These are phyloP conservation scores for Saturnispora serradocipensis DNA, from an alignment of 805 yeast genomes.

Conservation along the genomic window DNA sequence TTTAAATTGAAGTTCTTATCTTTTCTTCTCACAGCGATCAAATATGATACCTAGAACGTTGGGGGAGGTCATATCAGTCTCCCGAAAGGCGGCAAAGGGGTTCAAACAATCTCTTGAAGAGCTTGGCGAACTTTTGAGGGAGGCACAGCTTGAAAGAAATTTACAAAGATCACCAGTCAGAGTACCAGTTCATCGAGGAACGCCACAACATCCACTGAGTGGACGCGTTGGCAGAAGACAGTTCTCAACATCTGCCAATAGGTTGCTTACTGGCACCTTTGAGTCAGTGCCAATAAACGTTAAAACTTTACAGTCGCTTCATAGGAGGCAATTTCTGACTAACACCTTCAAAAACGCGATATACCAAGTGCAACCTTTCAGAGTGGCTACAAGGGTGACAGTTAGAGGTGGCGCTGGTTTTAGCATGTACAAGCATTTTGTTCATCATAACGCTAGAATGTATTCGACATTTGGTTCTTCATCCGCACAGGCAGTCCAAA, in stretches of 20 bases:
- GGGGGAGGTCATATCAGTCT: constrained; percentile 37
- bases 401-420: constrained; percentile 13
- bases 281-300: background rate
- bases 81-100: constrained; percentile 38
- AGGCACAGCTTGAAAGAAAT: constrained; percentile 22
- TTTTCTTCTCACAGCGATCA: background rate
- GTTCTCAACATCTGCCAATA: constrained; percentile 16
- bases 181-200: constrained; percentile 11
- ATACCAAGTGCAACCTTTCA: constrained; percentile 24
- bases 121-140: constrained; percentile 30
- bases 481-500: constrained; percentile 50
- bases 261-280: background rate
- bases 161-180: constrained; percentile 35
- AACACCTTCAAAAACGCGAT: constrained; percentile 15
- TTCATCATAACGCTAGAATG: constrained; percentile 29
- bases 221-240: constrained; percentile 17
- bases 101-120: constrained; percentile 41
- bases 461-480: constrained; percentile 31
- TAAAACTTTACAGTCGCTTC: constrained; percentile 1
- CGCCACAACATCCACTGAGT: constrained; percentile 16
- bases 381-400: constrained; percentile 15
- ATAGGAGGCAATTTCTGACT: constrained; percentile 4
- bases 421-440: constrained; percentile 30
- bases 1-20: background rate
- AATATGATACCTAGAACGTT: constrained; percentile 18